Conservation (phyloP, 495 filamentous ascomycete genomes). For the Aspergillus cristatus region DNA sequence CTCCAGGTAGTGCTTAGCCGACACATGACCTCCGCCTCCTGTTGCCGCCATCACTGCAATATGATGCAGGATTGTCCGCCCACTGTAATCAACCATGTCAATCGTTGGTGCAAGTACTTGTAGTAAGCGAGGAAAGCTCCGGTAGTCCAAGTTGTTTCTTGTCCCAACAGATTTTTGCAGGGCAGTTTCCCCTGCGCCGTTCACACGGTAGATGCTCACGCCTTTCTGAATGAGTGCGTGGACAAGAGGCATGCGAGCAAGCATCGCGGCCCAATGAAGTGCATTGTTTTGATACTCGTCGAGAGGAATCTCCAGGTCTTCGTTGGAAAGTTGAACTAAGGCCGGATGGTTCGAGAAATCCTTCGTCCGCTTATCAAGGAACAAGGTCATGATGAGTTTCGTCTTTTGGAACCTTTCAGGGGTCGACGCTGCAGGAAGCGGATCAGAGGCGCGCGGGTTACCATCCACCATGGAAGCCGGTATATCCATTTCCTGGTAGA, state of each 20-base stretch:
- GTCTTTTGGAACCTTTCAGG: conserved; percentile 65
- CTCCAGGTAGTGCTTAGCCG: conserved; percentile 89
- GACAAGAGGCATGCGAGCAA: conserved; percentile 74
- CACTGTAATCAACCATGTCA: conserved; percentile 77
- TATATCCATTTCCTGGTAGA: conserved; percentile 54
- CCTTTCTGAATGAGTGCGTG: conserved; percentile 72
- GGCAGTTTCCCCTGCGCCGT: conserved; percentile 80
- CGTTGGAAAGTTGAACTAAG: conserved; percentile 58
- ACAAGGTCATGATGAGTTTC: conserved; percentile 75
- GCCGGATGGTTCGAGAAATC: conserved; percentile 59
- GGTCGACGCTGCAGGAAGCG: conserved; percentile 58
- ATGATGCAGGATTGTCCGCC: conserved; percentile 88
- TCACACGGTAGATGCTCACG: conserved; percentile 78
- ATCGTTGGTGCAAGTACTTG: conserved; percentile 86
- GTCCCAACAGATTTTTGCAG: conserved; percentile 81
- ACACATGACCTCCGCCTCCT: conserved; percentile 68
- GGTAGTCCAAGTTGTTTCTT: conserved; percentile 82
- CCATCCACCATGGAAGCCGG: conserved; percentile 44
- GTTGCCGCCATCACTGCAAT: conserved; percentile 92
- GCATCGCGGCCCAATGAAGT: conserved; percentile 93
- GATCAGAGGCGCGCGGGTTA: conserved; percentile 50
- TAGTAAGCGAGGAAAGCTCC: conserved; percentile 72
- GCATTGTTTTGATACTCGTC: conserved; percentile 81
- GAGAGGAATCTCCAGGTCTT: conserved; percentile 83
- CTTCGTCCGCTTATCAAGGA: conserved; percentile 58